Evolutionary conservation across 805 yeast genomes (phyloP).

Genomic region (Cyberlindnera sargentensis): DNA sequence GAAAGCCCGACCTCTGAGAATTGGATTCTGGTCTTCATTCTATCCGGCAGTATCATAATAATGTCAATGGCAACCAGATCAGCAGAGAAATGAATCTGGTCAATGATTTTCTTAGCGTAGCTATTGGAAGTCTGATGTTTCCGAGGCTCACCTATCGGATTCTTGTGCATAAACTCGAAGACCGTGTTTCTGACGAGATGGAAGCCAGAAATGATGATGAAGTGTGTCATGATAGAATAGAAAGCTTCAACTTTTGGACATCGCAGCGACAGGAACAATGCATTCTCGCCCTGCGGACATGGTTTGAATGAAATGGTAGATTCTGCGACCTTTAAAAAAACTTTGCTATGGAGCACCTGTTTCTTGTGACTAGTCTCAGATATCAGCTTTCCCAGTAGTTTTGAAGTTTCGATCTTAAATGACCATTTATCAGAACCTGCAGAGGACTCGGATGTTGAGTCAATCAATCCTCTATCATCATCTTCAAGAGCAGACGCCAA

Average conservation of each 20-base stretch:
- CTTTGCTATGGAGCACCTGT: constrained; percentile 22
- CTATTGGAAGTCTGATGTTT: constrained; percentile 13
- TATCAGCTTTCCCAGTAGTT: constrained; percentile 22
- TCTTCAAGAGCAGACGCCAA: constrained; percentile 27
- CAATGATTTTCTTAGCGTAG: constrained; percentile 14
- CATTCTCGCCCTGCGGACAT: constrained; percentile 16
- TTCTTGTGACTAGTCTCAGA: constrained; percentile 28
- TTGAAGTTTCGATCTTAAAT: constrained; percentile 5
- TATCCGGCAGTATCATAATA: constrained; percentile 37
- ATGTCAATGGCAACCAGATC: constrained; percentile 19
- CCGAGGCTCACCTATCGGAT: constrained; percentile 14
- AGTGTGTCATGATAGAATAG: constrained; percentile 36
- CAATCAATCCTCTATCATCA: constrained; percentile 24
- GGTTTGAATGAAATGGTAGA: constrained; percentile 19
- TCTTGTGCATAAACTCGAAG: constrained; percentile 19
- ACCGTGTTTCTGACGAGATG: constrained; percentile 38
- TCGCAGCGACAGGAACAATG: constrained; percentile 20
- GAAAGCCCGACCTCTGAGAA: constrained; percentile 22
- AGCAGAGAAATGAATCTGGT: constrained; percentile 19
- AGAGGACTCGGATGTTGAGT: constrained; percentile 14
- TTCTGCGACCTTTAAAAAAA: constrained; percentile 26
- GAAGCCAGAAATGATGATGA: constrained; percentile 37
- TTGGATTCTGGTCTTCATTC: constrained; percentile 43
- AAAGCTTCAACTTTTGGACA: constrained; percentile 25
- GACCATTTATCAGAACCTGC: constrained; percentile 8